Percentiles rank a stretch among this genome's conserved stretches.
Conservation (phyloP, 1,284 basidiomycete genomes). For the Rhodofomes roseus region DNA sequence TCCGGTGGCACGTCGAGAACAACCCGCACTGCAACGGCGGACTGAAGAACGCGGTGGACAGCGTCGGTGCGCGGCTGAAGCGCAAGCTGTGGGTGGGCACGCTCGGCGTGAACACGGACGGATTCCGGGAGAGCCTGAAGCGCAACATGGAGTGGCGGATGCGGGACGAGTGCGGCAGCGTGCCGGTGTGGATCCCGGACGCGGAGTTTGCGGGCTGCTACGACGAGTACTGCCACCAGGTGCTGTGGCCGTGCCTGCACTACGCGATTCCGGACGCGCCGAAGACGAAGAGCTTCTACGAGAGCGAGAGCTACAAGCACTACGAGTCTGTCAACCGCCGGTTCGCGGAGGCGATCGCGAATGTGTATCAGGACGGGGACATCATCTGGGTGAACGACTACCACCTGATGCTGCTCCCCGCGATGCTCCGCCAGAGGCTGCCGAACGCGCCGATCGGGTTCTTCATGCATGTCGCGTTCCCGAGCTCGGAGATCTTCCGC, state of each 20-base stretch:
- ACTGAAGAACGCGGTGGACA: conserved; percentile 74
- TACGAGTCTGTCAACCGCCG: conserved; percentile 82
- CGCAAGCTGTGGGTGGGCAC: conserved; percentile 80
- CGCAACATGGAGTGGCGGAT: conserved; percentile 60
- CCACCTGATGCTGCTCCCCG: conserved; percentile 82
- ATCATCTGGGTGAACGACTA: conserved; percentile 87
- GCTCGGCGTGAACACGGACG: conserved; percentile 65
- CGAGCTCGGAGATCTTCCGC: conserved; percentile 84
- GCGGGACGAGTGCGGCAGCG: conserved; percentile 49
- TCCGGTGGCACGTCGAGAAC: conserved; percentile 55
- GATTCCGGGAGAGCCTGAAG: conserved; percentile 52
- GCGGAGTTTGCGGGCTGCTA: conserved; percentile 75
- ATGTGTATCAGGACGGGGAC: conserved; percentile 76
- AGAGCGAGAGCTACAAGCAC: conserved; percentile 72
- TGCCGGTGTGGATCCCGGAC: conserved; percentile 82
- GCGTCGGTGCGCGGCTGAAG: conserved; percentile 50
- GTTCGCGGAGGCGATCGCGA: conserved; percentile 77
- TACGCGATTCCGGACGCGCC: conserved; percentile 85
- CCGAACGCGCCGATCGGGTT: conserved; percentile 78
- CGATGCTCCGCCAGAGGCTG: conserved; percentile 61
- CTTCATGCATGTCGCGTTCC: conserved; percentile 89
- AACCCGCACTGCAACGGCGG: conserved; percentile 77
- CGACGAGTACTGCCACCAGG: conserved; percentile 84
- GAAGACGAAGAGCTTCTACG: conserved; percentile 78
- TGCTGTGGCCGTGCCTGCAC: conserved; percentile 86